Evolutionary conservation across 1,139 yeast genomes (phyloP).

Genomic region (Geotrichum citri-aurantii): DNA sequence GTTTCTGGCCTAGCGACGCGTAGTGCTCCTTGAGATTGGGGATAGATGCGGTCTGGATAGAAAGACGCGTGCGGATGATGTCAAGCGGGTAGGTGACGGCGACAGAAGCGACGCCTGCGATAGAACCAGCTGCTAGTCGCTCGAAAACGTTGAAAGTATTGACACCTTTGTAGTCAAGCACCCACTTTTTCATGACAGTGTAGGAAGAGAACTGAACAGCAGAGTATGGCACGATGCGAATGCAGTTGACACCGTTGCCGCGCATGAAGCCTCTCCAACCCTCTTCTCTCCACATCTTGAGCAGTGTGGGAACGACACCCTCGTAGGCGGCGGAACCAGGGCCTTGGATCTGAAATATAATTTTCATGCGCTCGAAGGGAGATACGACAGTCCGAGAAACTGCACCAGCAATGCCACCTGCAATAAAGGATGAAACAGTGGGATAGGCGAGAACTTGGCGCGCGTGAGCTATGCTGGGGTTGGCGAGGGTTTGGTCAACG

Average conservation of each 20-base stretch:
- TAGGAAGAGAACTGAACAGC: constrained; percentile 92
- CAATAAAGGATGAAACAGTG: constrained; percentile 53
- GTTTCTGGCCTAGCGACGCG: constrained; percentile 25
- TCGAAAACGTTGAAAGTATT: constrained; percentile 43
- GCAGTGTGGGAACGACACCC: constrained; percentile 72
- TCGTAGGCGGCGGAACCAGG: constrained; percentile 53
- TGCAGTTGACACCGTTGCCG: constrained; percentile 86
- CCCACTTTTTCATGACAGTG: constrained; percentile 54
- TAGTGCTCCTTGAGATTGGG: constrained; percentile 46
- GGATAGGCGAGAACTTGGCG: constrained; percentile 32
- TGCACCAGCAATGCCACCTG: constrained; percentile 88
- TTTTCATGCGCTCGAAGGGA: constrained; percentile 92
- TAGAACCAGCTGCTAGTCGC: constrained; percentile 68
- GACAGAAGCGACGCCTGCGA: constrained; percentile 79
- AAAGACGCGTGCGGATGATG: constrained; percentile 79
- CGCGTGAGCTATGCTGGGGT: constrained; percentile 10
- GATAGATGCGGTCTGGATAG: constrained; percentile 82
- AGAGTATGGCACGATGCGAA: constrained; percentile 86
- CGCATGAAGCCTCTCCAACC: constrained; percentile 84
- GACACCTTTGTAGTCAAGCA: constrained; percentile 5
- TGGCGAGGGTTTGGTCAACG: constrained; percentile 9
- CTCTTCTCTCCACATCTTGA: constrained; percentile 80
- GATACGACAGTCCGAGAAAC: constrained; percentile 88
- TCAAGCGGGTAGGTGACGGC: constrained; percentile 88
- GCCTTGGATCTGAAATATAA: constrained; percentile 83